Percentiles rank a stretch among this genome's conserved stretches.
These are phyloP conservation scores for Wickerhamiella sorbophila DNA, from an alignment of 805 yeast species.

Conservation along the genomic window DNA sequence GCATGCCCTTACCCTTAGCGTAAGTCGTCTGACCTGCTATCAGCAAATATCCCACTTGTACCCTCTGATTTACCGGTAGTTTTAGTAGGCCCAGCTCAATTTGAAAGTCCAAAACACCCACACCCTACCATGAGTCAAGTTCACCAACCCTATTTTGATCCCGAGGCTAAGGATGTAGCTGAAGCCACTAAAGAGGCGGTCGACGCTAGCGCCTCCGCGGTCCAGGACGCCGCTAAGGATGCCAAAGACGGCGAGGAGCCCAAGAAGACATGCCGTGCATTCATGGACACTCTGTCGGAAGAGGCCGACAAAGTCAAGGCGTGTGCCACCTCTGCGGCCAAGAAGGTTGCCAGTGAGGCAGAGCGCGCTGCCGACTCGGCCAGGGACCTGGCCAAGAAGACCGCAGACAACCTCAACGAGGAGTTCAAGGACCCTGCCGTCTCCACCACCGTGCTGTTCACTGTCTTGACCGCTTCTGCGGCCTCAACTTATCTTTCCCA, in stretches of 20 bases:
- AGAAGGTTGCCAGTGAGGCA: slow-evolving; percentile 9
- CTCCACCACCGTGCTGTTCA: slow-evolving; percentile 19
- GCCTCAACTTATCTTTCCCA: slow-evolving; percentile 20
- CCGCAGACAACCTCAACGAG: slow-evolving; percentile 15
- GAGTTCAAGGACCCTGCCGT: slow-evolving; percentile 20
- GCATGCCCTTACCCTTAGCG: too few species aligned
- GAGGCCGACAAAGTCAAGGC: slow-evolving; percentile 7
- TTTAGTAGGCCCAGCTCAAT: too few species aligned
- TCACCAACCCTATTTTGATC: too few species aligned
- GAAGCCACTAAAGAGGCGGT: background rate
- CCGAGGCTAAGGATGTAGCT: too few species aligned
- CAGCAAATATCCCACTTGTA: too few species aligned
- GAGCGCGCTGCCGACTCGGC: slow-evolving; percentile 8
- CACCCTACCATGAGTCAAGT: too few species aligned
- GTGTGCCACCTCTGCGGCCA: slow-evolving; percentile 8
- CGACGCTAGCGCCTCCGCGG: background rate
- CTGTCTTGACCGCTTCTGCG: slow-evolving; percentile 20
- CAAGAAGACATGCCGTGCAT: slow-evolving; percentile 1
- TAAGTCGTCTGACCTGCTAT: too few species aligned
- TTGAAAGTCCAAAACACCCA: too few species aligned
- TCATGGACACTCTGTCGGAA: slow-evolving; percentile 4
- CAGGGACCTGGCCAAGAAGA: slow-evolving; percentile 9
- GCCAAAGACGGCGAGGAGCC: slow-evolving; percentile 3
- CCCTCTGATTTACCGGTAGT: too few species aligned
- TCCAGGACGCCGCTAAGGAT: slow-evolving; percentile 2